A percentile compares a stretch with the other conserved stretches of the same genome.
These are phyloP conservation scores for Dendrobium catenatum DNA, from an alignment of 106 monocot species.

Conservation along the genomic window DNA sequence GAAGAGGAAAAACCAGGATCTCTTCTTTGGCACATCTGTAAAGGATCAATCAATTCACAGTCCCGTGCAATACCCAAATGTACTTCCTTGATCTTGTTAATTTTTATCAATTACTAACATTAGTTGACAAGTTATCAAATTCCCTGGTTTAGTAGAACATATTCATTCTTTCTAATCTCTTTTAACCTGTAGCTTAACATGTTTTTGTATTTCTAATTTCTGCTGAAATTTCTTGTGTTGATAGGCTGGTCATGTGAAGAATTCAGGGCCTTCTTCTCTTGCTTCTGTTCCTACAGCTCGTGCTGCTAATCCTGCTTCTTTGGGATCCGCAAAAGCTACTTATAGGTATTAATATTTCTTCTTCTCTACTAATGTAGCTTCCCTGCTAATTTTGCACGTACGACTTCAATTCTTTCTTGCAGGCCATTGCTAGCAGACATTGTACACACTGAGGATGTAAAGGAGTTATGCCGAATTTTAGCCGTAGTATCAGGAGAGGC, in stretches of 20 bases:
- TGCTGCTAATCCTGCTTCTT: constrained; percentile 21
- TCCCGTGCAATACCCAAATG: constrained; percentile 47
- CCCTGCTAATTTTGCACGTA: background rate
- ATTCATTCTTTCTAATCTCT: background rate
- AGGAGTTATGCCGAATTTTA: constrained; percentile 86
- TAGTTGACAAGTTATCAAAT: background rate
- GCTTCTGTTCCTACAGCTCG: constrained; percentile 40
- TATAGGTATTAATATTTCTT: constrained; percentile 49
- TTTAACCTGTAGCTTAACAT: background rate
- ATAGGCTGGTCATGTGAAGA: constrained; percentile 50
- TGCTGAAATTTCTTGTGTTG: constrained; percentile 1
- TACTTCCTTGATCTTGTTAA: constrained; percentile 8
- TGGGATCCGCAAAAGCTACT: constrained; percentile 52
- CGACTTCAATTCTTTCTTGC: constrained; percentile 9
- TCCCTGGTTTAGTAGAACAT: background rate
- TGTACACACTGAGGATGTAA: constrained; percentile 76
- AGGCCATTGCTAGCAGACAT: constrained; percentile 85
- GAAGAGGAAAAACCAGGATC: constrained; percentile 76
- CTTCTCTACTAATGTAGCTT: background rate
- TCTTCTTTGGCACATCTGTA: constrained; percentile 31
- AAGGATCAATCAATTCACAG: constrained; percentile 50
- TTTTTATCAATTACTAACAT: background rate
- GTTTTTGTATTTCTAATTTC: background rate
- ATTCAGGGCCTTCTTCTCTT: constrained; percentile 25
- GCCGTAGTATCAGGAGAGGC: constrained; percentile 63